Percentiles rank a stretch among this genome's conserved stretches.
Evolutionary conservation across 2,329 filamentous ascomycete genomes (phyloP).

Genomic region (Pezicula neosporulosa): DNA sequence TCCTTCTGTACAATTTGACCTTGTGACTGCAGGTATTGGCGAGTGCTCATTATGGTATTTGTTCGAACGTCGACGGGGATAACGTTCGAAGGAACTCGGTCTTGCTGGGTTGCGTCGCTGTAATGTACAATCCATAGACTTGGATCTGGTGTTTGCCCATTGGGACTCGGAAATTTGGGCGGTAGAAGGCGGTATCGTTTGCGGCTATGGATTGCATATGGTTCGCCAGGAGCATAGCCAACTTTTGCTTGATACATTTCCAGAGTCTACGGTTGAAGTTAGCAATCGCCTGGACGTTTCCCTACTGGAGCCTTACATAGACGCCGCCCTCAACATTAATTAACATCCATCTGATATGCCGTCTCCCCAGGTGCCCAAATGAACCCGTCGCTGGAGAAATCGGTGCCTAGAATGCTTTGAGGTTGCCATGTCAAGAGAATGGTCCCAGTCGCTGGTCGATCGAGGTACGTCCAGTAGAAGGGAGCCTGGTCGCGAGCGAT

Average conservation of each 20-base stretch:
- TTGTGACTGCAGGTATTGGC: slow-evolving; percentile 64
- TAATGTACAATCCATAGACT: slow-evolving; percentile 93
- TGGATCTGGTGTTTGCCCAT: slow-evolving; percentile 69
- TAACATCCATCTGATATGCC: slow-evolving; percentile 69
- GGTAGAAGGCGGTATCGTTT: slow-evolving; percentile 81
- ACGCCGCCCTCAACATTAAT: slow-evolving; percentile 19
- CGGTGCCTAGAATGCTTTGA: slow-evolving; percentile 60
- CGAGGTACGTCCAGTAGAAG: slow-evolving; percentile 91
- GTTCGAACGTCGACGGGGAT: slow-evolving; percentile 62
- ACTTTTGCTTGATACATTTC: slow-evolving; percentile 82
- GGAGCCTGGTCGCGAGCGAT: slow-evolving; percentile 81
- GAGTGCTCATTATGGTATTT: slow-evolving; percentile 57
- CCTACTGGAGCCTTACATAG: slow-evolving; percentile 7
- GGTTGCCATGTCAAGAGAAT: slow-evolving; percentile 90
- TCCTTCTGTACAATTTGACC: slow-evolving; percentile 86
- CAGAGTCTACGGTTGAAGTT: slow-evolving; percentile 57
- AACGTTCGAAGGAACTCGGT: slow-evolving; percentile 66
- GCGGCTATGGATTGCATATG: slow-evolving; percentile 71
- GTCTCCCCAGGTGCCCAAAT: slow-evolving; percentile 84
- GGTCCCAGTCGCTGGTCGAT: slow-evolving; percentile 76
- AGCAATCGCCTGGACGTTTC: slow-evolving; percentile 6
- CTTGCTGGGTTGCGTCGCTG: slow-evolving; percentile 68
- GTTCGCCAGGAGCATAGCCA: slow-evolving; percentile 76
- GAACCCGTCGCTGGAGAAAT: slow-evolving; percentile 88
- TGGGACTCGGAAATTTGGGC: slow-evolving; percentile 65